Percentiles rank a stretch among this genome's conserved stretches.
These are phyloP conservation scores for Aureobasidium lini DNA, from an alignment of 2,329 filamentous ascomycete species.

Conservation along the genomic window DNA sequence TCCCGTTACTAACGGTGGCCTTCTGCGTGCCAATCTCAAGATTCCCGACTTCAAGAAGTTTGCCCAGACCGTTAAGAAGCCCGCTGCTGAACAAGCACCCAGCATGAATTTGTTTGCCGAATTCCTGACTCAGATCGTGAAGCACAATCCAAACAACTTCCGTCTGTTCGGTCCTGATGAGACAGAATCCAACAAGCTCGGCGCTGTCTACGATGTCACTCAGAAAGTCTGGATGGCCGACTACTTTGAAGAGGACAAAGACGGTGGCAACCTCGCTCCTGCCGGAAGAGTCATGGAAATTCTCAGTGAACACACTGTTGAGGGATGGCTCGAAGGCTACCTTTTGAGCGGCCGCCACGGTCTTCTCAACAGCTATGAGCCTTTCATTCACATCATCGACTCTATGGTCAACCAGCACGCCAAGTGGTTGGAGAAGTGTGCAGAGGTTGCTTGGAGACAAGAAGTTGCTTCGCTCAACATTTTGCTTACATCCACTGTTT, in stretches of 20 bases:
- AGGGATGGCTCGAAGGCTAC: slow-evolving; percentile 77
- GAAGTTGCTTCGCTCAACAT: slow-evolving; percentile 72
- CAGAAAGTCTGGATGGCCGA: slow-evolving; percentile 78
- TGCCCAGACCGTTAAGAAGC: slow-evolving; percentile 52
- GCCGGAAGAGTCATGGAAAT: slow-evolving; percentile 75
- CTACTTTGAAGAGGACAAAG: slow-evolving; percentile 66
- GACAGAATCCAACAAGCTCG: slow-evolving; percentile 74
- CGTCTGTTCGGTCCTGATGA: slow-evolving; percentile 73
- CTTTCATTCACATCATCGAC: slow-evolving; percentile 76
- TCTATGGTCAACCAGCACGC: slow-evolving; percentile 83
- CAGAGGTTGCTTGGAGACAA: slow-evolving; percentile 70
- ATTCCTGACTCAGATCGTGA: slow-evolving; percentile 62
- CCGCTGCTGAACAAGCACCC: slow-evolving; percentile 49
- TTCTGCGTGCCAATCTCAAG: slow-evolving; percentile 57
- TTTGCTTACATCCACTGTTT: slow-evolving; percentile 68
- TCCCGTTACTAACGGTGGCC: slow-evolving; percentile 64
- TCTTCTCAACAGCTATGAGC: slow-evolving; percentile 72
- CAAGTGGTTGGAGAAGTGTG: slow-evolving; percentile 77
- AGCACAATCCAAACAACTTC: slow-evolving; percentile 59
- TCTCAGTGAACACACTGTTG: slow-evolving; percentile 71
- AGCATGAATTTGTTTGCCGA: slow-evolving; percentile 65
- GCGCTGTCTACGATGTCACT: slow-evolving; percentile 60
- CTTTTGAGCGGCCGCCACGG: slow-evolving; percentile 67
- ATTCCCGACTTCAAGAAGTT: slow-evolving; percentile 66
- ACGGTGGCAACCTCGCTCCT: slow-evolving; percentile 64